Evolutionary conservation across 2,329 filamentous ascomycete genomes (phyloP).

Genomic region (Claviceps sp.): DNA sequence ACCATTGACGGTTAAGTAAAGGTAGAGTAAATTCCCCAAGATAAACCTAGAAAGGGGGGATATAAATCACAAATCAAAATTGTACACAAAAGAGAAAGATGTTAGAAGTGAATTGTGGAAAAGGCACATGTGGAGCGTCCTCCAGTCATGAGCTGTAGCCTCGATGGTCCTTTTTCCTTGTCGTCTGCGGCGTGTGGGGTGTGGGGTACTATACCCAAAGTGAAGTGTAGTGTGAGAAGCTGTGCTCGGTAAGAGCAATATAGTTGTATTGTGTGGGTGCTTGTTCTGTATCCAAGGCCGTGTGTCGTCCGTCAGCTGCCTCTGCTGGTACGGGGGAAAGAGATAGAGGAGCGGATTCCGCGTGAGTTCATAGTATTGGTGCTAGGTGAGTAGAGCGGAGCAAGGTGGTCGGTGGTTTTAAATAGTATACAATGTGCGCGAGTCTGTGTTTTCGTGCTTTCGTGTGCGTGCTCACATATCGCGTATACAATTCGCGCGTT

Average conservation of each 20-base stretch:
- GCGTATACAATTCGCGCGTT: too few relatives aligned
- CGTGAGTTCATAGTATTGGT: not conserved
- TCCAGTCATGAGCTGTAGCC: too few relatives aligned
- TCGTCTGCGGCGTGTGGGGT: not conserved
- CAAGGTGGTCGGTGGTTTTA: not conserved
- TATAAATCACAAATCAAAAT: too few relatives aligned
- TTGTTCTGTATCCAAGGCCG: conserved; percentile 4
- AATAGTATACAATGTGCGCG: not conserved
- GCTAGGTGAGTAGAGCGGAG: not conserved
- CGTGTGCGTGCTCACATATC: not conserved
- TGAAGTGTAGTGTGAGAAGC: too few relatives aligned
- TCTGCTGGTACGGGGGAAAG: not conserved
- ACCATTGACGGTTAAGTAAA: too few relatives aligned
- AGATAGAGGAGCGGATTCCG: not conserved
- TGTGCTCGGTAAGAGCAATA: too few relatives aligned
- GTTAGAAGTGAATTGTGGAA: too few relatives aligned
- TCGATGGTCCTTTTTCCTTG: too few relatives aligned
- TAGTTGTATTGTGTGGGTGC: not conserved
- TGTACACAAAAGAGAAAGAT: too few relatives aligned
- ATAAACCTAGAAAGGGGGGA: too few relatives aligned
- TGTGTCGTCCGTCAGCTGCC: not conserved
- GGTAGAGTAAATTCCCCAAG: too few relatives aligned
- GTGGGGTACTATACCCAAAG: not conserved
- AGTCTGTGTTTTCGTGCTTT: not conserved
- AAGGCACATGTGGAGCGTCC: too few relatives aligned